Base-by-base conservation (phyloP, 1,139 yeast genomes). In the Yamadazyma dushanensis region DNA sequence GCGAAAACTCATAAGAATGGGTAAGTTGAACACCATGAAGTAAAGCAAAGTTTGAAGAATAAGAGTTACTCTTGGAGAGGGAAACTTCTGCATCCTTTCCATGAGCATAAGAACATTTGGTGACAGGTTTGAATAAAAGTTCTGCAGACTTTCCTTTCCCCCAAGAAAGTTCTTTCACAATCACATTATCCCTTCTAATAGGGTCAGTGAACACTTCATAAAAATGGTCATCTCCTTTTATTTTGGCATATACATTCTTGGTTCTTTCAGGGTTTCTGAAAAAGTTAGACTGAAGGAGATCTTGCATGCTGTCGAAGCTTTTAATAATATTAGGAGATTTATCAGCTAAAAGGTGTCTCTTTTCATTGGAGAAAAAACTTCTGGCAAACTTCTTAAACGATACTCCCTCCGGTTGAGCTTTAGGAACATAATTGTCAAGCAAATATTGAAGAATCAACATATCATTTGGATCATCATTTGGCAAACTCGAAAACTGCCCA, bases 71-170 rank as follows among this genome's bases (percentile, higher is more conserved):
- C 16, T 37, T 36, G 11, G 27, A 20, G 15, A 41, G 19, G 13
- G 38, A 16, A n/a, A 37, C 31, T 3, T 36, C 26, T 1, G 35
- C 26, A 10, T 32, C 19, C 3, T 20, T 15, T 15, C 33, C 26
- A 8, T 31, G 36, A 19, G 40, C 34, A 27, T 20, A 34, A n/a
- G 37, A 35, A 32, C 43, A 38, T 21, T 34, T 36, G 18, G 43
- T 27, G n/a, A 43, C 32, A 10, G 44, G 44, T 17, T 35, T 30
- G 18, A 32, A 27, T 7, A 38, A 18, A n/a, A 33, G 16, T 2
- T 36, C 26, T 13, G 43, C 44, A n/a, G 22, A 11, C 16, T 39
- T 24, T 1, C 20, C 15, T n/a, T 13, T 8, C 7, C 45, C 45
- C 11, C 27, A 35, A 3, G 9, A 1, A 7, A 36, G 23, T 22